Evolutionary conservation across 2,329 filamentous ascomycete species (phyloP), one percentile per base, ranked within the genome.

Genomic region (Amylocarpus encephaloides): DNA sequence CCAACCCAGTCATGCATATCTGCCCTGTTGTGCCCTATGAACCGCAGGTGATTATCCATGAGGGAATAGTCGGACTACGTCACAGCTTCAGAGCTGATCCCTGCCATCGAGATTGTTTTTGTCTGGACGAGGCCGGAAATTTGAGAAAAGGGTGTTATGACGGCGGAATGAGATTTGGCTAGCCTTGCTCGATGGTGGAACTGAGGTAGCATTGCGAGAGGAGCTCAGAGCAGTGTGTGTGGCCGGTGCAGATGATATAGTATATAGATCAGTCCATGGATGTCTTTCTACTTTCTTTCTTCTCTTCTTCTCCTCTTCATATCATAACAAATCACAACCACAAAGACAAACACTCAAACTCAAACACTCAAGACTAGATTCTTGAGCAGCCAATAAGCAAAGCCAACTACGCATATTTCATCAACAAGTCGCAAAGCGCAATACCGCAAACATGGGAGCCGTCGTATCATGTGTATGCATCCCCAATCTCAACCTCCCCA

Each of bases 381-480:
- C 46, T 50, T 50, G 38, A 48, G 35, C 19, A n/a, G 16, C 43
- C 49, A 46, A 35, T 11, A 49, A 51, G 47, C 34, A 43, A 56
- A 57, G 30, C 36, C n/a, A 44, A 43, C 49, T 48, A 50, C 30
- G 13, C 22, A 26, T 26, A 26, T 26, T 26, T 26, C 4, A 26
- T 26, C 42, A 50, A 35, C 43, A 58, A 54, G 50, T 43, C 50
- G 45, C 46, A 33, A 13, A 49, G 43, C 50, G 48, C 53, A 54
- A 54, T 34, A 58, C 33, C 55, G 50, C 56, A 57, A 65, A 59
- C 59, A 67, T 67, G 64, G 64, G 64, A 54, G 64, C 64, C 57
- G 62, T 67, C 52, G 64, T 67, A 58, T 67, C 64, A 57, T 67
- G 64, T 46, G 64, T 67, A 60, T 48, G 64, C 62, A 22, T 22